Percentiles rank a stretch among this genome's conserved stretches.
Conservation (phyloP, 495 filamentous ascomycete genomes). For the Aspergillus saccharolyticus region DNA sequence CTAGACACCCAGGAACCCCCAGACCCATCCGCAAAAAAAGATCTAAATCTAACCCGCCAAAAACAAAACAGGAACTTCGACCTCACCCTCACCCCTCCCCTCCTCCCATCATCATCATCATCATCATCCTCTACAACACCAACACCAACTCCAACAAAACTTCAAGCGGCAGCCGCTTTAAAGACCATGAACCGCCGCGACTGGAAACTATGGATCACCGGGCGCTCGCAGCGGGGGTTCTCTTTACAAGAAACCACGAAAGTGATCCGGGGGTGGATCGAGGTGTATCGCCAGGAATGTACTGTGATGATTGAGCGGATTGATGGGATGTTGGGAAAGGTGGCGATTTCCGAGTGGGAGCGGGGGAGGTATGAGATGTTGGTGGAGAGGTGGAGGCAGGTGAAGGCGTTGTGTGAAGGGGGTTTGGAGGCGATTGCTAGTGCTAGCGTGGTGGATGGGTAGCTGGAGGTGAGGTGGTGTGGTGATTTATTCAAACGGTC, state of each 20-base stretch:
- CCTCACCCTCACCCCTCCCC: background rate
- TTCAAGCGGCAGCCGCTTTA: conserved; percentile 46
- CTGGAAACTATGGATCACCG: conserved; percentile 31
- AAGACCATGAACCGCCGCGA: conserved; percentile 25
- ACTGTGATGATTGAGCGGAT: conserved; percentile 21
- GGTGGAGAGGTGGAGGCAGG: conserved; percentile 3
- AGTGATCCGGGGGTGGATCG: conserved; percentile 24
- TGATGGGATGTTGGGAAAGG: background rate
- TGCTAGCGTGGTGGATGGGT: background rate
- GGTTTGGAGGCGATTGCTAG: background rate
- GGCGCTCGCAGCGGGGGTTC: conserved; percentile 15
- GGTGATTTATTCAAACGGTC: no score
- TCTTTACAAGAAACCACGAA: conserved; percentile 16
- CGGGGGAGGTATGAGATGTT: background rate
- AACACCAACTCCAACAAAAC: background rate
- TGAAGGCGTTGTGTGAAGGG: conserved; percentile 1
- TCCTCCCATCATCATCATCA: no score
- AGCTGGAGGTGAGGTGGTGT: no score
- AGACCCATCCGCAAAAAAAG: no score
- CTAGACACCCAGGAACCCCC: no score
- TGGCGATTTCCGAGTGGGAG: background rate
- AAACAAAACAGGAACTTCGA: background rate
- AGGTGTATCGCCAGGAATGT: conserved; percentile 20
- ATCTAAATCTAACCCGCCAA: no score
- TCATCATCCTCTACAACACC: background rate